Conservation (phyloP, 345 rosid genomes). For the Chamaenerion angustifolium region DNA sequence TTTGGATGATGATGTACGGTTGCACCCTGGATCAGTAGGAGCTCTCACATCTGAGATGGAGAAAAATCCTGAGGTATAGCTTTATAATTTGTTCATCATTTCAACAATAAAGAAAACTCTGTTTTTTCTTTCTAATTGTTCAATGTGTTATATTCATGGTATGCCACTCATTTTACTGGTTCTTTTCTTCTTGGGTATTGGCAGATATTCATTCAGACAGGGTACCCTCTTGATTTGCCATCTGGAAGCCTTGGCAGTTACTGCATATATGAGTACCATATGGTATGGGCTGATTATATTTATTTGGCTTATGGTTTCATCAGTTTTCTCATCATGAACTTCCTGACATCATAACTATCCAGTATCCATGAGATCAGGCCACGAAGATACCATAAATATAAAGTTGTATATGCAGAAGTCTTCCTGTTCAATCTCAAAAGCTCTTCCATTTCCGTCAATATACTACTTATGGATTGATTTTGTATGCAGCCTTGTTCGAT, state of each 20-base stretch:
- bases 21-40: conserved; percentile 95
- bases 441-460: too few species aligned
- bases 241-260: conserved; percentile 98
- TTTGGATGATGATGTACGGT: conserved; percentile 94
- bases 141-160: too few species aligned
- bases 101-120: too few species aligned
- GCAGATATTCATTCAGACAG: conserved; percentile 99
- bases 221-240: conserved; percentile 96
- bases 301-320: not conserved
- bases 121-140: too few species aligned
- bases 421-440: too few species aligned
- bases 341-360: too few species aligned
- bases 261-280: conserved; percentile 97
- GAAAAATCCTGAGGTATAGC: conserved; percentile 71
- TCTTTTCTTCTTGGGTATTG: conserved; percentile 7
- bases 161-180: too few species aligned
- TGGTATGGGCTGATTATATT: conserved; percentile 34
- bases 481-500: conserved; percentile 97
- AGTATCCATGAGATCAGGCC: too few species aligned
- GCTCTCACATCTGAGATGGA: conserved; percentile 92
- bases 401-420: too few species aligned
- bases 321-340: too few species aligned
- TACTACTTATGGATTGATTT: conserved; percentile 1
- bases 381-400: too few species aligned
- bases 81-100: not conserved